Conservation (phyloP, 441 rosid genomes). For the Adansonia rubrostipa region DNA sequence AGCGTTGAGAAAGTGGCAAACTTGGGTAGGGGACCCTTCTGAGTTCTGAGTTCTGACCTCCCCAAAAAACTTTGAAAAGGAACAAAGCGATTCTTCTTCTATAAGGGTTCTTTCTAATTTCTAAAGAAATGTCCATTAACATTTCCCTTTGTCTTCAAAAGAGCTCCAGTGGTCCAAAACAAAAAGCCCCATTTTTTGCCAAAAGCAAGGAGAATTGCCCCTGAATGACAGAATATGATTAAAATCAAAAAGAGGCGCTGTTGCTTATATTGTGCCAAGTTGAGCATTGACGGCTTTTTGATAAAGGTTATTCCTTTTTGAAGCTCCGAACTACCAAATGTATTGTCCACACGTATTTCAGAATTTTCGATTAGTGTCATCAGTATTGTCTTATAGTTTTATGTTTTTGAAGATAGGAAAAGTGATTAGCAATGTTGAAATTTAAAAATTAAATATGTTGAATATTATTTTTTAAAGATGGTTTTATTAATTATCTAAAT, state of each 20-base stretch:
- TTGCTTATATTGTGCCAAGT: slow-evolving; percentile 2
- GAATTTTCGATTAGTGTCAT: background rate
- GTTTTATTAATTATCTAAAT: too few species aligned
- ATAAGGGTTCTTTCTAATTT: background rate
- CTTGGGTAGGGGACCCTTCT: background rate
- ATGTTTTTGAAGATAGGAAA: background rate
- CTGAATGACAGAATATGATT: background rate
- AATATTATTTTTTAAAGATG: too few species aligned
- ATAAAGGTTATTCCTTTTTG: background rate
- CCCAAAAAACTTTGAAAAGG: too few species aligned
- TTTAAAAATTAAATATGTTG: too few species aligned
- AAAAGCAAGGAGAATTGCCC: slow-evolving; percentile 9
- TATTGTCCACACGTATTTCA: background rate
- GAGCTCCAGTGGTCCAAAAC: background rate
- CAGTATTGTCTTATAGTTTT: background rate
- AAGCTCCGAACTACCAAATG: background rate
- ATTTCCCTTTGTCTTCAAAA: background rate
- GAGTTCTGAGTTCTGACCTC: too few species aligned
- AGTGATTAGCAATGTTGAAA: too few species aligned
- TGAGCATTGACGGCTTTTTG: background rate
- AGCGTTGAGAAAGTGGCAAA: slow-evolving; percentile 13
- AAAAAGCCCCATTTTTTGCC: background rate
- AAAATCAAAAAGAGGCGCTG: background rate
- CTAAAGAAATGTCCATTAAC: background rate
- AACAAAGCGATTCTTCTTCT: background rate